A percentile compares a stretch with the other conserved stretches of the same genome.
Conservation (phyloP, 805 yeast species). For the Metschnikowia picachoensis region DNA sequence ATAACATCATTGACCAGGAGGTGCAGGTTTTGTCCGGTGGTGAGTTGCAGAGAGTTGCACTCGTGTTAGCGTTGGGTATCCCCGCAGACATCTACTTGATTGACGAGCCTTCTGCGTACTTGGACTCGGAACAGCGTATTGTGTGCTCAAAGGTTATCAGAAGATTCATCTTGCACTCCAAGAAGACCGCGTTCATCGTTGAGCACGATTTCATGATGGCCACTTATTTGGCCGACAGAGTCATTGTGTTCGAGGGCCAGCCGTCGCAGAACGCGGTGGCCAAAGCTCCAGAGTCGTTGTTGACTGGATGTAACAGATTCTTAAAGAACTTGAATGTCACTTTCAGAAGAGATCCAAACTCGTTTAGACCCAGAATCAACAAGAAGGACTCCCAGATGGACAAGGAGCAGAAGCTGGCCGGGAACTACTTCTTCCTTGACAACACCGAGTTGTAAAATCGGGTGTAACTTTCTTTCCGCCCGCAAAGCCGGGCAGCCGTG, state of each 20-base stretch:
- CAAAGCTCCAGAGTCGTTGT: conserved; percentile 82
- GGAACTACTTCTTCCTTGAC: conserved; percentile 96
- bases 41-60: conserved; percentile 99
- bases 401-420: conserved; percentile 88
- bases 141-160: conserved; percentile 97
- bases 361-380: conserved; percentile 98
- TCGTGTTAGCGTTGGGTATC: conserved; percentile 88
- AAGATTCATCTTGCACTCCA: conserved; percentile 91
- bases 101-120: conserved; percentile 98
- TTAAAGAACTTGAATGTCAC: conserved; percentile 96
- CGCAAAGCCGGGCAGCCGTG: conserved; percentile 4
- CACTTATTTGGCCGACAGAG: conserved; percentile 97
- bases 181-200: conserved; percentile 98
- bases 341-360: conserved; percentile 98
- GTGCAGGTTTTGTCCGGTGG: conserved; percentile 98
- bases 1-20: conserved; percentile 94
- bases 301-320: conserved; percentile 96
- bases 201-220: conserved; percentile 99
- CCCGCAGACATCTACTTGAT: conserved; percentile 95
- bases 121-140: conserved; percentile 99
- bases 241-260: conserved; percentile 94
- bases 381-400: conserved; percentile 98
- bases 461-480: conserved; percentile 8
- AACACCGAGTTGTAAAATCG: conserved; percentile 38
- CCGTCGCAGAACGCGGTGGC: conserved; percentile 88